Evolutionary conservation across 495 filamentous ascomycete genomes (phyloP).

Genomic region (Penicillium robsamsonii): DNA sequence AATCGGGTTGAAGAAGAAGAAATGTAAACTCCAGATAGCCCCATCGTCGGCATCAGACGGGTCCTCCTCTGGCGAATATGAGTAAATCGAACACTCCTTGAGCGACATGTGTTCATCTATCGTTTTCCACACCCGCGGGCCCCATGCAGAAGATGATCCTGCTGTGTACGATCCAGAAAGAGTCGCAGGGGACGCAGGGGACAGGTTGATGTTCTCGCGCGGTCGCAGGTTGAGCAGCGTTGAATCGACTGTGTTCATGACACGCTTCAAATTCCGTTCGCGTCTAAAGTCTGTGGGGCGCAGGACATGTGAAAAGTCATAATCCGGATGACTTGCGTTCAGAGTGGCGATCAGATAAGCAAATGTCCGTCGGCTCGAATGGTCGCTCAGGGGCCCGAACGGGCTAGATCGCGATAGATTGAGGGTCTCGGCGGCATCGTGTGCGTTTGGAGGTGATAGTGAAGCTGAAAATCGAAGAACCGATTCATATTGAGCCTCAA

Average conservation of each 20-base stretch:
- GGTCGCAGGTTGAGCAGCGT: slow-evolving; percentile 83
- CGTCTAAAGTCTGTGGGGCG: slow-evolving; percentile 83
- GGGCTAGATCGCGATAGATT: slow-evolving; percentile 82
- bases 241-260: slow-evolving; percentile 82
- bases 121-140: slow-evolving; percentile 81
- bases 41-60: slow-evolving; percentile 88
- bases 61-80: slow-evolving; percentile 79
- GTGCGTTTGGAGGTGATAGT: slow-evolving; percentile 70
- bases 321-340: slow-evolving; percentile 96
- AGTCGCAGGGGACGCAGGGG: slow-evolving; percentile 45
- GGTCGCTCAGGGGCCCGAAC: slow-evolving; percentile 84
- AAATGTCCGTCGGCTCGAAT: slow-evolving; percentile 84
- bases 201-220: slow-evolving; percentile 45
- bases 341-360: slow-evolving; percentile 95
- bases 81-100: slow-evolving; percentile 79
- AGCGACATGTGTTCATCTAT: slow-evolving; percentile 92
- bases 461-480: slow-evolving; percentile 77
- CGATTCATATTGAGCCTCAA: slow-evolving; percentile 86
- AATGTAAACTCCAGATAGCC: slow-evolving; percentile 91
- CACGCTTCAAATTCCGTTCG: slow-evolving; percentile 67
- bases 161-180: slow-evolving; percentile 44
- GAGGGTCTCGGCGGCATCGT: slow-evolving; percentile 52
- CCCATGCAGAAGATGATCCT: slow-evolving; percentile 58
- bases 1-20: slow-evolving; percentile 95
- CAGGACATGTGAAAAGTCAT: slow-evolving; percentile 91